Evolutionary conservation across 768 basidiomycete genomes (phyloP).

Genomic region (Leucocoprinus birnbaumii): DNA sequence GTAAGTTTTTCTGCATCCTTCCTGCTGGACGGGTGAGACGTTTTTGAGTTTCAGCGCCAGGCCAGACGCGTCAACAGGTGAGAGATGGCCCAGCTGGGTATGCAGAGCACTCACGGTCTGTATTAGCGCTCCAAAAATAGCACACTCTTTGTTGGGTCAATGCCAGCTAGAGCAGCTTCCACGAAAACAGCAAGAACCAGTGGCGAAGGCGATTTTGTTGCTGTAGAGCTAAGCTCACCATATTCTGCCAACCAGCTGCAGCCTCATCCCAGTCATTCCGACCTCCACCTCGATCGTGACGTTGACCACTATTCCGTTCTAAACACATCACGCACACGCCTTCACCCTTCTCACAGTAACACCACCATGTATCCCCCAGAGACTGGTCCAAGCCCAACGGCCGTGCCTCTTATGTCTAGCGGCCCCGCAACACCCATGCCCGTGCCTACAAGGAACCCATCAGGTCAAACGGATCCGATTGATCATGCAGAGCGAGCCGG

Average conservation of each 20-base stretch:
- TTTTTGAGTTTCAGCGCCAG: too few relatives aligned
- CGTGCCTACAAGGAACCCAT: not conserved
- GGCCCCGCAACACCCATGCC: not conserved
- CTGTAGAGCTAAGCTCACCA: not conserved
- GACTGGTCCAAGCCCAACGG: not conserved
- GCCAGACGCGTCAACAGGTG: too few relatives aligned
- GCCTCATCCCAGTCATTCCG: not conserved
- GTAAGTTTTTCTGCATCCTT: not conserved
- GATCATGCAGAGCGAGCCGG: conserved; percentile 10
- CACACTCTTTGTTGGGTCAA: not conserved
- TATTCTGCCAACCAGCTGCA: not conserved
- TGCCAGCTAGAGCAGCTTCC: not conserved
- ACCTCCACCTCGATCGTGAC: not conserved
- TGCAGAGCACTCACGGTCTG: too few relatives aligned
- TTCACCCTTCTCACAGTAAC: not conserved
- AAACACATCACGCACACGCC: conserved; percentile 6
- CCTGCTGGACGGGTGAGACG: not conserved
- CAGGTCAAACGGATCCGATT: not conserved
- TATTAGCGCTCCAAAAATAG: not conserved
- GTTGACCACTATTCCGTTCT: conserved; percentile 3
- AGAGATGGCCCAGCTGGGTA: too few relatives aligned
- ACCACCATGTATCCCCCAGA: conserved; percentile 3
- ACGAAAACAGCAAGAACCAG: not conserved
- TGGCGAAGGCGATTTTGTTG: not conserved
- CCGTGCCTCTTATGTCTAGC: not conserved